Evolutionary conservation across 2,329 filamentous ascomycete genomes (phyloP).

Genomic region (Paracoccidioides lutzii): DNA sequence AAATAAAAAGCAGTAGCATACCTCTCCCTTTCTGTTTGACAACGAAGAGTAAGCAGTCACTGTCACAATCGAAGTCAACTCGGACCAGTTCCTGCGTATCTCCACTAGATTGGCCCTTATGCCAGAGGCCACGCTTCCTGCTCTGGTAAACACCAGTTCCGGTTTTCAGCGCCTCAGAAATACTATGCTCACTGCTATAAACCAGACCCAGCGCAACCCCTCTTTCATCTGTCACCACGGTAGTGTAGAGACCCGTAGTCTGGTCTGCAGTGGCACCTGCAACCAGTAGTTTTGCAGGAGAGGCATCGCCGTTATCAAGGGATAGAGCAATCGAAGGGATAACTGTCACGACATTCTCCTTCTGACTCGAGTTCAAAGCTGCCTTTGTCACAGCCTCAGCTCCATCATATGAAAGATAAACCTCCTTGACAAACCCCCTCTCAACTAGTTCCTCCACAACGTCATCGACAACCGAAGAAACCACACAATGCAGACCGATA

Average conservation of each 20-base stretch:
- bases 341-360: conserved; percentile 52
- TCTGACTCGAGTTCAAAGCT: conserved; percentile 36
- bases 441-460: conserved; percentile 22
- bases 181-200: conserved; percentile 86
- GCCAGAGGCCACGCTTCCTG: conserved; percentile 87
- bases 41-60: conserved; percentile 79
- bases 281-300: conserved; percentile 58
- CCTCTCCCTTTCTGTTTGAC: conserved; percentile 76
- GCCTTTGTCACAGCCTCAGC: conserved; percentile 31
- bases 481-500: conserved; percentile 21
- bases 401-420: conserved; percentile 24
- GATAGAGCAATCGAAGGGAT: conserved; percentile 60
- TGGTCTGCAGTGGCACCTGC: conserved; percentile 69
- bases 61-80: conserved; percentile 82
- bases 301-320: conserved; percentile 48
- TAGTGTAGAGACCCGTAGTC: conserved; percentile 71
- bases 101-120: conserved; percentile 89
- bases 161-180: conserved; percentile 72
- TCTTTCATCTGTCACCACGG: conserved; percentile 78
- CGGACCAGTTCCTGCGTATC: conserved; percentile 82
- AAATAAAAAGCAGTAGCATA: conserved; percentile 12
- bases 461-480: conserved; percentile 17
- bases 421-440: conserved; percentile 25
- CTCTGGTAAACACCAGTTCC: conserved; percentile 86
- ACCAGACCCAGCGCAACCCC: conserved; percentile 77